Evolutionary conservation across 768 basidiomycete species (phyloP), one percentile per base, ranked within the genome.

Genomic region (Tulasnella sp.): DNA sequence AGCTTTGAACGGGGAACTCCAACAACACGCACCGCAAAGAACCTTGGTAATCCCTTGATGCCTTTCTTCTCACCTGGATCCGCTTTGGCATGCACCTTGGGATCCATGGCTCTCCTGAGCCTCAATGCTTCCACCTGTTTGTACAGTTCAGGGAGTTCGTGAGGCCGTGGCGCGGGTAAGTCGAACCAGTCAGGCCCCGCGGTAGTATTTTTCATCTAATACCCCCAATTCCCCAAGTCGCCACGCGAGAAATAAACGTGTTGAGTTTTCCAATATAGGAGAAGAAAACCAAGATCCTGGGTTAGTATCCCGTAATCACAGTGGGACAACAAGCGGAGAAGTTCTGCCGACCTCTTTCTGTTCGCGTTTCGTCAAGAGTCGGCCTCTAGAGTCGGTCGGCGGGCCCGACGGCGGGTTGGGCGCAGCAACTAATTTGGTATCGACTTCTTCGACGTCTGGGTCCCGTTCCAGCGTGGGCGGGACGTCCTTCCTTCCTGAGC

Each of bases 61-160:
- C 94, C 94, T 82, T 92, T 93, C 14, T 93, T 91, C 85, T 96
- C 94, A 5, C 93, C 93, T 80, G 93, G 92, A 71, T 96, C 94
- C 84, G 94, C 96, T 81, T 91, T 88, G 86, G 96, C 94, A 86
- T 97, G 97, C 31, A 94, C 89, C 84, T 97, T 98, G 24, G 95
- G 95, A 83, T 98, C 96, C 27, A 98, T 89, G 79, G 95, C 92
- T 83, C 95, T 95, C 74, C 92, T 90, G 72, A 98, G 86, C 40
- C 95, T 92, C 78, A 97, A 87, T 0, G 96, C 93, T 84, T 97
- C 94, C 16, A 95, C 92, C 86, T 98, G 95, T 75, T 93, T 92
- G 82, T 95, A 86, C 56, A 96, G 85, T 48, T 91, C 89, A 46
- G 94, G 93, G 21, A 94, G 87, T 80, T 96, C 94, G 18, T 92